Percentiles rank a stretch among this genome's conserved stretches.
phyloP scores from a whole-genome alignment of 495 filamentous ascomycete species.

The Penicillium chermesinum region DNA sequence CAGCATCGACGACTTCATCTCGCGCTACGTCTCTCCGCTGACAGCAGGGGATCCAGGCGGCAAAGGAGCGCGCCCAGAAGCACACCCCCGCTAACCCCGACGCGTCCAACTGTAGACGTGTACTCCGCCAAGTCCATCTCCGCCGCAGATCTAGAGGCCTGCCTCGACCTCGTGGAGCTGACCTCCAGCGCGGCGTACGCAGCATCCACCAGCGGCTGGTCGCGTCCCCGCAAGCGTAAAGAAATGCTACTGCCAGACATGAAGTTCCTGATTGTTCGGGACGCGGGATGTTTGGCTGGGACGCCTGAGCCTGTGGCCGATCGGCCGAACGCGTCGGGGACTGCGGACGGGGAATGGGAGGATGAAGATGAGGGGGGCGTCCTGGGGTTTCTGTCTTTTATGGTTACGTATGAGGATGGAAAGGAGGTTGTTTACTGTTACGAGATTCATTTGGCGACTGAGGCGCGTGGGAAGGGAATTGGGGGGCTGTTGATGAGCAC shows the following conservation, averaged over 20 bases:
- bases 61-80: too few species aligned
- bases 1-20: slow-evolving; percentile 29
- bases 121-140: slow-evolving; percentile 44
- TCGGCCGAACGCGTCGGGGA: slow-evolving; percentile 3
- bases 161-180: slow-evolving; percentile 65
- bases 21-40: slow-evolving; percentile 22
- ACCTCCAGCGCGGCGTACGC: slow-evolving; percentile 66
- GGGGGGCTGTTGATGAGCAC: slow-evolving; percentile 36
- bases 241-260: slow-evolving; percentile 75
- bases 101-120: slow-evolving; percentile 24
- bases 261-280: slow-evolving; percentile 59
- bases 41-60: background rate
- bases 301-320: background rate
- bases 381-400: slow-evolving; percentile 70
- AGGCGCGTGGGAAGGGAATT: slow-evolving; percentile 44
- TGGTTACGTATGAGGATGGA: slow-evolving; percentile 76
- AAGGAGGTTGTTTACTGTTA: slow-evolving; percentile 78
- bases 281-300: slow-evolving; percentile 1
- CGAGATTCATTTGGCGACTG: slow-evolving; percentile 68
- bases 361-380: slow-evolving; percentile 17
- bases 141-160: slow-evolving; percentile 52
- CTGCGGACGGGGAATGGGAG: background rate
- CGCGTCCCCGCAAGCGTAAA: slow-evolving; percentile 56
- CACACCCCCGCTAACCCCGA: background rate
- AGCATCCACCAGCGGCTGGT: slow-evolving; percentile 62